Evolutionary conservation across 1,139 yeast genomes (phyloP).

Genomic region (Magnusiomyces fungicola): DNA sequence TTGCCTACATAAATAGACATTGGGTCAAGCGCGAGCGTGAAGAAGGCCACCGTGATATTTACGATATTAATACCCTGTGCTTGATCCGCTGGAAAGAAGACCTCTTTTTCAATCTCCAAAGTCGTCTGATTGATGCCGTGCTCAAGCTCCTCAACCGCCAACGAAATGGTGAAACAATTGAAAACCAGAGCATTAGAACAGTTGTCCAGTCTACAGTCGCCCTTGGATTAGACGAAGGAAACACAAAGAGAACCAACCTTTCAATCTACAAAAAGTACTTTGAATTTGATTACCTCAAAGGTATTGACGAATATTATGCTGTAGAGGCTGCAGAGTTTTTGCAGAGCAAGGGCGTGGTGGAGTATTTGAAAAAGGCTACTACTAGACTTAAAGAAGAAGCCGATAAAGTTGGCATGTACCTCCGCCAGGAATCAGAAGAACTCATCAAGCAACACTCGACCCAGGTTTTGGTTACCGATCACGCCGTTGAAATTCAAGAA

Average conservation of each 20-base stretch:
- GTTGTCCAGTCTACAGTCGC: slow-evolving; percentile 76
- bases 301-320: slow-evolving; percentile 66
- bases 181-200: slow-evolving; percentile 57
- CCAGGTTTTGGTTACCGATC: slow-evolving; percentile 67
- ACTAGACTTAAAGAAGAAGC: slow-evolving; percentile 76
- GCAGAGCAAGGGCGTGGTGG: slow-evolving; percentile 72
- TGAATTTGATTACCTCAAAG: slow-evolving; percentile 66
- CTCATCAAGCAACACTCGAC: slow-evolving; percentile 71
- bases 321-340: slow-evolving; percentile 64
- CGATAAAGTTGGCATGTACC: slow-evolving; percentile 64
- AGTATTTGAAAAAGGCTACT: slow-evolving; percentile 83
- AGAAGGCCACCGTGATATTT: slow-evolving; percentile 87
- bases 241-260: slow-evolving; percentile 75
- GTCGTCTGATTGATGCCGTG: slow-evolving; percentile 58
- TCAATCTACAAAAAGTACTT: slow-evolving; percentile 74
- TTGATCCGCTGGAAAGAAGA: slow-evolving; percentile 82
- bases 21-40: slow-evolving; percentile 97
- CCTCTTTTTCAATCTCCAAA: slow-evolving; percentile 63
- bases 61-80: slow-evolving; percentile 85
- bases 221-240: slow-evolving; percentile 43
- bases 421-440: slow-evolving; percentile 82
- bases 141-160: slow-evolving; percentile 69
- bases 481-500: slow-evolving; percentile 66
- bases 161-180: slow-evolving; percentile 71
- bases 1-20: slow-evolving; percentile 91